phyloP scores from a whole-genome alignment of 75 land plant genomes.

The Larix kaempferi region DNA sequence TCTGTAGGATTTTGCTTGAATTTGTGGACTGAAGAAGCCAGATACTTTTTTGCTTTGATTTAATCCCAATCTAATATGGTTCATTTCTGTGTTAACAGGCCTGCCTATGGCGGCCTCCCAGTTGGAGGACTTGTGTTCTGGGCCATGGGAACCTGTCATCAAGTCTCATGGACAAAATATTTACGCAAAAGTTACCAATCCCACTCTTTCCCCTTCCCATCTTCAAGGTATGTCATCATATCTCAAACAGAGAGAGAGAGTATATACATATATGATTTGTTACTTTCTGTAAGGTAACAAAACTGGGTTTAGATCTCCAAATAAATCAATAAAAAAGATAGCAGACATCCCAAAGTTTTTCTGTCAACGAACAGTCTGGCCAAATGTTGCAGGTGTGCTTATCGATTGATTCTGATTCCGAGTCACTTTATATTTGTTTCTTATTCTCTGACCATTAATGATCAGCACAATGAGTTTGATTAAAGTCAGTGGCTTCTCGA shows the following conservation, averaged over 20 bases:
- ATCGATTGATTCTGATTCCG: neutral
- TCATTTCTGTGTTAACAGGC: neutral
- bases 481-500: neutral
- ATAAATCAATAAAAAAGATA: too few species aligned
- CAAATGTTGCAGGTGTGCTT: too few species aligned
- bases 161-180: conserved; percentile 1
- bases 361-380: too few species aligned
- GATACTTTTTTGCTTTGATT: neutral
- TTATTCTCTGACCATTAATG: neutral
- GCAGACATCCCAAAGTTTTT: too few species aligned
- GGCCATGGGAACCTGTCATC: neutral
- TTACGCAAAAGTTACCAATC: conserved; percentile 64
- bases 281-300: too few species aligned
- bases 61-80: neutral
- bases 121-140: neutral
- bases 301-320: too few species aligned
- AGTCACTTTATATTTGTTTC: neutral
- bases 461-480: neutral
- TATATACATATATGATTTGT: neutral
- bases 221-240: conserved; percentile 41
- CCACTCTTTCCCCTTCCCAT: conserved; percentile 62
- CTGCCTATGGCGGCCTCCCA: neutral
- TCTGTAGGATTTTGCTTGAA: neutral
- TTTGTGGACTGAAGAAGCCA: neutral
- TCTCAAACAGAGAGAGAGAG: too few species aligned